Evolutionary conservation across 495 filamentous ascomycete species (phyloP), one percentile per base, ranked within the genome.

Genomic region (Penicillium turbatum): DNA sequence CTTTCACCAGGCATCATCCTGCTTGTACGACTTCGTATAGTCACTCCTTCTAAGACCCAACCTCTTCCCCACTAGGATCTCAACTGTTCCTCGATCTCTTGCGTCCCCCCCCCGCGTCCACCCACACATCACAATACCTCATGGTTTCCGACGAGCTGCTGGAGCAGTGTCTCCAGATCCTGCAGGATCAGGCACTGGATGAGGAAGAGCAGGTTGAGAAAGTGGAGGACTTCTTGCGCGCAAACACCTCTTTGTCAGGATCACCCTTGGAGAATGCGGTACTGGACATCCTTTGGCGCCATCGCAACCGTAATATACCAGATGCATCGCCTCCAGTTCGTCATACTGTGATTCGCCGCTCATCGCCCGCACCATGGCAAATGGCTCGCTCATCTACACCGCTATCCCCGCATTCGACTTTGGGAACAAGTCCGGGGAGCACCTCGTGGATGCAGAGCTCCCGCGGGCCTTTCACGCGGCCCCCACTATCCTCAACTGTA

Each of bases 131-230:
- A 16, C 35, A 26, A 16, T 16, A 51, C 63, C 56, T 12, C 48
- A 97, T 97, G 95, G 84, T 95, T 29, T 86, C 91, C 50, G 93
- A 99, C 72, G 86, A 89, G 54, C 82, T 92, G 15, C 92, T 93
- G 73, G 93, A 96, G 65, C 79, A 89, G 55, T 96, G 90, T 66
- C 83, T 95, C 55, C 87, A 89, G 29, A 78, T 97, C 65, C 84
- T 99, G 40, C 84, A 92, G 72, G 88, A 97, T 69, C 72, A 82
- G 53, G 77, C 71, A 48, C 73, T 96, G 21, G 89, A 95, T 57
- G 95, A 97, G 61, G 95, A 99, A 66, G 95, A 97, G 55, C 95
- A 91, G 76, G 88, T 86, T 3, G 95, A 99, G 68, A 91, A 86
- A 71, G 76, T 96, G 45, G 90, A 96, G 67, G 89, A 92, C 57